Base-by-base conservation (phyloP, 257 asterid genomes). In the Capsicum pubescens region DNA sequence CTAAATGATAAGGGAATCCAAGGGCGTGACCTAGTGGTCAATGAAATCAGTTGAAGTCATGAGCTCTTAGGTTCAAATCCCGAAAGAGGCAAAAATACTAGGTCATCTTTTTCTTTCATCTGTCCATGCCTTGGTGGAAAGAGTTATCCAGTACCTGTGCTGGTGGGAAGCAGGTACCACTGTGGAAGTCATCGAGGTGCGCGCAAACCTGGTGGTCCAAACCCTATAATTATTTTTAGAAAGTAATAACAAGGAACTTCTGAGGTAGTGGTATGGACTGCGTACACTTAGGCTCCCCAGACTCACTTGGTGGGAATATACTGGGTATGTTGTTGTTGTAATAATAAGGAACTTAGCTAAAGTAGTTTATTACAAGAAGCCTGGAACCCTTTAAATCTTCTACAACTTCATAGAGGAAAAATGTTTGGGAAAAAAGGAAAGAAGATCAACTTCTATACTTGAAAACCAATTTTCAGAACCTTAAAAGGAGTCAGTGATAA, bases 171-270 rank as follows among this genome's bases (percentile, higher is more conserved):
- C 15, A 39, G 78, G 8, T 42, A 16, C 78, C 8, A 8, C 32
- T 1, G 32, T 17, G 55, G 55, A 69, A 42, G 16, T 69, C 11
- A 6, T 69, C 8, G 8, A 69, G 78, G 54, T 69, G 54, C 13
- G 2, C 6, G 15, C 35, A 69, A 39, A 4, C 3, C 44, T 39
- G 78, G 8, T 39, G 78, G 32, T 26, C 55, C 5, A 69, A 7
- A 69, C 5, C 15, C 78, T 15, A 9, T 26, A 16, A 39, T 16
- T 69, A 39, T 69, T 36, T 39, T 3, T 36, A 12, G 9, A 69
- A 13, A 76, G 14, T 52, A 76, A 52, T 16, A 69, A 74, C 61
- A 74, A 76, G 81, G 81, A 76, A 26, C 63, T 76, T 52, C 32
- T 26, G 32, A 26, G 32, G 32, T 26, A 26, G 32, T 26, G 32